Evolutionary conservation across 768 basidiomycete genomes (phyloP).

Genomic region (Strobilomyces confusus): DNA sequence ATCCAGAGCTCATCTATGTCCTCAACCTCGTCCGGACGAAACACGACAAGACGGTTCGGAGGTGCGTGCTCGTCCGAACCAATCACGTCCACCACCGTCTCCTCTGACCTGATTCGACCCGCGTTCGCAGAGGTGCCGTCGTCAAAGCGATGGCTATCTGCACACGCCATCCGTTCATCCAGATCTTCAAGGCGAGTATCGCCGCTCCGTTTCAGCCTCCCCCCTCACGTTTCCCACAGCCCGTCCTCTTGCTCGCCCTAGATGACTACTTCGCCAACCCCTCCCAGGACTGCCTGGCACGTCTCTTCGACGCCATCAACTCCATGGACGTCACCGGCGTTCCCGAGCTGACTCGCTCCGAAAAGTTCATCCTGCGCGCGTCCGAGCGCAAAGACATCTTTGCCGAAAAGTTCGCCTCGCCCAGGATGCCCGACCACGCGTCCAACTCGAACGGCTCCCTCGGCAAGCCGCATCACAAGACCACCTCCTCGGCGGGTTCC

Average conservation of each 20-base stretch:
- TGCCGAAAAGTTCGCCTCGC: slow-evolving; percentile 66
- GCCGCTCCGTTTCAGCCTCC: background rate
- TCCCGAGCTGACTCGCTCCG: slow-evolving; percentile 72
- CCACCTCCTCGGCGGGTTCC: slow-evolving; percentile 57
- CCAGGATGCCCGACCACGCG: slow-evolving; percentile 17
- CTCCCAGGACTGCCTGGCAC: slow-evolving; percentile 84
- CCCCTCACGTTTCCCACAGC: slow-evolving; percentile 44
- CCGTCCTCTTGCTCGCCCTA: slow-evolving; percentile 87
- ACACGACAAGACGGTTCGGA: slow-evolving; percentile 76
- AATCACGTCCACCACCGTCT: background rate
- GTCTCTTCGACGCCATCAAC: slow-evolving; percentile 91
- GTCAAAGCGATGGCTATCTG: slow-evolving; percentile 95
- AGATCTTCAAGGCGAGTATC: slow-evolving; percentile 81
- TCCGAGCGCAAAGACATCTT: slow-evolving; percentile 93
- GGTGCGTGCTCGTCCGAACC: slow-evolving; percentile 41
- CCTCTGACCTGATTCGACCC: slow-evolving; percentile 11
- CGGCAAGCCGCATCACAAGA: slow-evolving; percentile 38
- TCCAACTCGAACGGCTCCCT: slow-evolving; percentile 5
- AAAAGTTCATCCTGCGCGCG: slow-evolving; percentile 85
- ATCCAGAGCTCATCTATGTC: slow-evolving; percentile 72
- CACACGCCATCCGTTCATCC: slow-evolving; percentile 89
- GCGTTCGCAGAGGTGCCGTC: slow-evolving; percentile 69
- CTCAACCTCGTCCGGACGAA: slow-evolving; percentile 90
- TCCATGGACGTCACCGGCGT: slow-evolving; percentile 81
- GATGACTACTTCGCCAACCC: slow-evolving; percentile 93